Base-by-base conservation (phyloP, 2,329 filamentous ascomycete genomes). In the Xylariaceae sp. region DNA sequence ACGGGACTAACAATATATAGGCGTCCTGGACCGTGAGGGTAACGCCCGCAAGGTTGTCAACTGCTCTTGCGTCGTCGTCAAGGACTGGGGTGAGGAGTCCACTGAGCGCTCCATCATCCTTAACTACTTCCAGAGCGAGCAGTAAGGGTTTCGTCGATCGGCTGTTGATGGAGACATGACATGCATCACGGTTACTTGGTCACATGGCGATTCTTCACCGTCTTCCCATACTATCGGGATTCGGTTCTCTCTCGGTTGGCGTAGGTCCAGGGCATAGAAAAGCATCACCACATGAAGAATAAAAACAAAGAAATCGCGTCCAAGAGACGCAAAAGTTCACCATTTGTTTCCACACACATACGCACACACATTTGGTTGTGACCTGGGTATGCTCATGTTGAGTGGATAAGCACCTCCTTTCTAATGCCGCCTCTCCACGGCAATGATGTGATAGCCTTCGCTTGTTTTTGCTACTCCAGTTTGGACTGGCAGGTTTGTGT, bases 31-130 rank as follows among this genome's bases (percentile, higher is more conserved):
- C 78, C 90, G 92, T 66, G 92, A 98, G 76, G 92, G 92, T 62
- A 98, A 98, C 74, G 88, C 92, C 64, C 87, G 92, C 74, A 98
- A 98, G 85, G 90, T 98, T 59, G 92, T 98, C 77, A 98, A 98
- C 86, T 98, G 92, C 88, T 97, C 90, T 66, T 97, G 92, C 80
- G 92, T 98, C 63, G 92, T 98, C 51, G 92, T 98, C 65, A 90
- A 92, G 78, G 89, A 98, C 73, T 98, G 92, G 92, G 92, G 92
- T 81, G 92, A 97, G 82, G 92, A 98, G 79, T 94, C 86, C 57
- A 89, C 94, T 77, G 92, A 98, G 83, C 89, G 92, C 67, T 88
- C 83, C 65, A 88, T 97, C 73, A 86, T 98, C 68, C 88, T 98
- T 71, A 95, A 98, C 85, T 98, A 98, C 86, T 97, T 98, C 89